A percentile compares a stretch with the other conserved stretches of the same genome.
phyloP scores from a whole-genome alignment of 352 stramenopile genomes.

The Phytophthora podocarpi region DNA sequence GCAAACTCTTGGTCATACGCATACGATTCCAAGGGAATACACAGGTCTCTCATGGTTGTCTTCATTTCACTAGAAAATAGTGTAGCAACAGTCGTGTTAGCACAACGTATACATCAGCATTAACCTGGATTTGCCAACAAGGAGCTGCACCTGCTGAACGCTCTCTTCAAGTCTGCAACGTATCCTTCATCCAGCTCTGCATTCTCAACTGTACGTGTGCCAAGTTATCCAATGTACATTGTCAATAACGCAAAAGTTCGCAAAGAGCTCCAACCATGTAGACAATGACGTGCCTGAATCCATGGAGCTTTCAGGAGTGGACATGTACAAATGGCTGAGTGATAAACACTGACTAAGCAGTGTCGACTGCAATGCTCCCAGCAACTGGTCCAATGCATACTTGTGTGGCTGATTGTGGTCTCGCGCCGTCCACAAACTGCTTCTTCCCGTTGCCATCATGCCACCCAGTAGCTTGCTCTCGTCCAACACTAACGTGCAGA shows the following conservation, averaged over 20 bases:
- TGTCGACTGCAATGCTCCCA: slow-evolving; percentile 72
- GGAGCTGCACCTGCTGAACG: slow-evolving; percentile 37
- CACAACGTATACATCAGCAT: not conserved
- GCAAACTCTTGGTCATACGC: slow-evolving; percentile 83
- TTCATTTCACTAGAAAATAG: slow-evolving; percentile 78
- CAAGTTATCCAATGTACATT: not conserved
- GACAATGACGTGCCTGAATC: slow-evolving; percentile 44
- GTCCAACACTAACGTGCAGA: slow-evolving; percentile 65
- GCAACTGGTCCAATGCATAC: slow-evolving; percentile 65
- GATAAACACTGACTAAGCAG: slow-evolving; percentile 72
- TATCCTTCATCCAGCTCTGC: slow-evolving; percentile 78
- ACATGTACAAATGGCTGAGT: slow-evolving; percentile 79
- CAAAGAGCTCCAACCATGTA: not conserved
- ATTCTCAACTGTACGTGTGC: slow-evolving; percentile 42
- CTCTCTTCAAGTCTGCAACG: slow-evolving; percentile 60
- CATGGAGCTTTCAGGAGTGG: slow-evolving; percentile 70
- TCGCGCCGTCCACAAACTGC: slow-evolving; percentile 39
- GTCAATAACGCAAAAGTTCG: not conserved
- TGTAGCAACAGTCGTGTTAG: slow-evolving; percentile 3
- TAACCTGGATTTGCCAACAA: not conserved
- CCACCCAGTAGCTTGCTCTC: slow-evolving; percentile 73
- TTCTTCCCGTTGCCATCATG: slow-evolving; percentile 47
- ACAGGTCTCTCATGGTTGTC: slow-evolving; percentile 79
- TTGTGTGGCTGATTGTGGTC: slow-evolving; percentile 48
- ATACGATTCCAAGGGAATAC: slow-evolving; percentile 84